A percentile compares a stretch with the other conserved stretches of the same genome.
phyloP scores from a whole-genome alignment of 2,329 filamentous ascomycete genomes.

The Rhynchosporium secalis region DNA sequence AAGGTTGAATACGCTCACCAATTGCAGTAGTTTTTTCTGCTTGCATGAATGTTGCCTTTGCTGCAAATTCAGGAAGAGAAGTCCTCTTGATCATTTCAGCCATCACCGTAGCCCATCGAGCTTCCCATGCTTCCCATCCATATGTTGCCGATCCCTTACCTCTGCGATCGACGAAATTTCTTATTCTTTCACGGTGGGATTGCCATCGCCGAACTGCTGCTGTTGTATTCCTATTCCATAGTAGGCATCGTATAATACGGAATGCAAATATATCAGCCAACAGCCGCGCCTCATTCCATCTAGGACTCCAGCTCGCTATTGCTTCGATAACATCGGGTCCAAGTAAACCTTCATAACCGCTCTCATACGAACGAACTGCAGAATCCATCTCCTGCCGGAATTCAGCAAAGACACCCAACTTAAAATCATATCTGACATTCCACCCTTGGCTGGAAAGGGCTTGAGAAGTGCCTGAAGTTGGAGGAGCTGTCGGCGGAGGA shows the following conservation, averaged over 20 bases:
- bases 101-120: slow-evolving; percentile 67
- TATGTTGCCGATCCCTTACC: slow-evolving; percentile 87
- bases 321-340: slow-evolving; percentile 82
- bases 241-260: slow-evolving; percentile 75
- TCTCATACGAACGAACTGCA: slow-evolving; percentile 81
- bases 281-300: slow-evolving; percentile 91
- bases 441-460: slow-evolving; percentile 83
- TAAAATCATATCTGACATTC: slow-evolving; percentile 95
- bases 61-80: slow-evolving; percentile 51
- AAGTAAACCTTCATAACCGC: slow-evolving; percentile 81
- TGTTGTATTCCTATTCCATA: slow-evolving; percentile 79
- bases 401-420: slow-evolving; percentile 85
- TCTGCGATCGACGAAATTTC: slow-evolving; percentile 75
- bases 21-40: slow-evolving; percentile 58
- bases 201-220: slow-evolving; percentile 80
- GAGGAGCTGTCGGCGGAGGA: slow-evolving; percentile 79
- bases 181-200: slow-evolving; percentile 70
- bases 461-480: slow-evolving; percentile 80
- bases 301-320: slow-evolving; percentile 84
- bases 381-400: slow-evolving; percentile 91
- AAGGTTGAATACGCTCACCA: slow-evolving; percentile 60
- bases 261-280: slow-evolving; percentile 80
- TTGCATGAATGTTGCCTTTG: slow-evolving; percentile 50
- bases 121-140: slow-evolving; percentile 92
- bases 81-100: slow-evolving; percentile 58